Evolutionary conservation across 805 yeast species (phyloP), one percentile per base, ranked within the genome.

Genomic region (Lipomyces sp.): DNA sequence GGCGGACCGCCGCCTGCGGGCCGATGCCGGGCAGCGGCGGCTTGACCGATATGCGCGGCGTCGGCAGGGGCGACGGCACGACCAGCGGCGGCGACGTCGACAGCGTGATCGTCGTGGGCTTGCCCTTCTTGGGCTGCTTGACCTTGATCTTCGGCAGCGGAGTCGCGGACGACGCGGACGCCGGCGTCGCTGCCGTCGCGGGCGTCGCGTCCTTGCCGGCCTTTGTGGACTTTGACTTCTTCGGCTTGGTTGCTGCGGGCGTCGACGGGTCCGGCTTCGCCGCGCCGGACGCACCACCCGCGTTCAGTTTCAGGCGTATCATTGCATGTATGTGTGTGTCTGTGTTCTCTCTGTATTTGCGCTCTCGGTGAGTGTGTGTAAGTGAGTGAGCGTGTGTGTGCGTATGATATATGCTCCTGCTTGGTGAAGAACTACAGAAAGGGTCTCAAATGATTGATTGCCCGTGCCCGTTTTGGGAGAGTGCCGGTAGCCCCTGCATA

Each of bases 41-140:
- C 22, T 55, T 55, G 36, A 55, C 53, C 8, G 57, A 52, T 4
- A 55, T 55, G 8, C 59, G 47, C 4, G 57, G 59, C 11, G 47
- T 53, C 8, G 43, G 41, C 4, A 47, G 33, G 14, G 43, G 6
- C 18, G 43, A 16, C 7, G 34, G 5, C 3, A 40, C 33, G 18
- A 35, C 7, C 7, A 14, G 16, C 13, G 49, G 31, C 24, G 57
- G 19, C n/a, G 37, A 24, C 19, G 45, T 11, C 1, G 23, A 14
- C 33, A 13, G 11, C 2, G 44, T 37, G 5, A 31, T 23, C 6
- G 32, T 32, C 10, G 29, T 32, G n/a, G 47, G 11, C 33, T 43
- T 50, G n/a, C 32, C 13, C 43, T 47, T 44, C 37, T 48, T 51
- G 16, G 53, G 48, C 33, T 51, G 56, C 29, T 51, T 51, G 32